Conservation (phyloP, 1,139 yeast genomes). For the Blastobotrys capitulatus region DNA sequence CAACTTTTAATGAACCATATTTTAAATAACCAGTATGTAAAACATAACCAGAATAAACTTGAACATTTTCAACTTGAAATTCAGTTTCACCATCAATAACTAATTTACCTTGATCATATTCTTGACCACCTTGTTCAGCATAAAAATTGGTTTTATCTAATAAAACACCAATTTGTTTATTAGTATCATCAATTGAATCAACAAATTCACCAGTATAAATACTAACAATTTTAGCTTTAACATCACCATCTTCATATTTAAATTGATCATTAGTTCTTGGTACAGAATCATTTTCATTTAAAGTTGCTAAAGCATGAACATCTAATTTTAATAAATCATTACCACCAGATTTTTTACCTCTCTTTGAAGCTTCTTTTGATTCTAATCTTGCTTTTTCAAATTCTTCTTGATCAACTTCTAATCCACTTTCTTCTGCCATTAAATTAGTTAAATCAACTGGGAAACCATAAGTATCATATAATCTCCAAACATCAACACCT, state of each 20-base stretch:
- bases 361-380: conserved; percentile 93
- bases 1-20: conserved; percentile 68
- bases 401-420: conserved; percentile 83
- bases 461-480: conserved; percentile 98
- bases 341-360: conserved; percentile 65
- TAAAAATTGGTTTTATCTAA: conserved; percentile 90
- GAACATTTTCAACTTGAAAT: conserved; percentile 87
- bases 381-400: conserved; percentile 85
- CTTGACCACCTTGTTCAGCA: conserved; percentile 99
- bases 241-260: conserved; percentile 43
- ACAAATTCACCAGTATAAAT: conserved; percentile 69
- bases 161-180: conserved; percentile 64
- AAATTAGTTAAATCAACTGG: conserved; percentile 96
- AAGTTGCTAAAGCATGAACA: conserved; percentile 73
- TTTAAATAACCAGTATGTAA: conserved; percentile 83
- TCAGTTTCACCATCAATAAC: conserved; percentile 85
- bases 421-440: conserved; percentile 98
- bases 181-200: conserved; percentile 36
- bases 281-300: conserved; percentile 42
- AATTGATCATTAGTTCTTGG: conserved; percentile 77
- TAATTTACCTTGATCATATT: conserved; percentile 87
- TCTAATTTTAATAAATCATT: conserved; percentile 66
- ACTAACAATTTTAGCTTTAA: conserved; percentile 48
- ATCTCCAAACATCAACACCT: conserved; percentile 97
- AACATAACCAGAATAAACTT: conserved; percentile 88